A percentile compares a stretch with the other conserved stretches of the same genome.
phyloP scores from a whole-genome alignment of 495 filamentous ascomycete genomes.

The Aspergillus hancockii region DNA sequence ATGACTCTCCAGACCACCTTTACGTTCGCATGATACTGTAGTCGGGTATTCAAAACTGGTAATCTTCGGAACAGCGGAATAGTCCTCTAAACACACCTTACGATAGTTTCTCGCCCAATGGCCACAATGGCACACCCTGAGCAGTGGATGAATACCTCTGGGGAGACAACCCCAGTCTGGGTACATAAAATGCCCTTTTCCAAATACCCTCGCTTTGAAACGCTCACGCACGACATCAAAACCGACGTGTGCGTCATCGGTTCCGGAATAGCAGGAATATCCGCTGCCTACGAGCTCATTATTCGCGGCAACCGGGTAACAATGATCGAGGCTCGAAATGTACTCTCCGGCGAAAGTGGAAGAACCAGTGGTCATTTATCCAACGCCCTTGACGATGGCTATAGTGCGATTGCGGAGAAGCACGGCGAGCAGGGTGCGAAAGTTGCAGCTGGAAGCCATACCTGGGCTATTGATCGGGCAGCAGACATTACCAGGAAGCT shows the following conservation, averaged over 20 bases:
- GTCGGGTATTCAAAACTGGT: too few relatives aligned
- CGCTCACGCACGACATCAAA: slow-evolving; percentile 32
- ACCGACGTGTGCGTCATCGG: slow-evolving; percentile 56
- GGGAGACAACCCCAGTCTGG: slow-evolving; percentile 54
- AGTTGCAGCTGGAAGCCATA: slow-evolving; percentile 54
- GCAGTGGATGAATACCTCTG: slow-evolving; percentile 50
- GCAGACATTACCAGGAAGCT: slow-evolving; percentile 48
- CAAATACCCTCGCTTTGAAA: slow-evolving; percentile 44
- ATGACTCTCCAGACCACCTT: too few relatives aligned
- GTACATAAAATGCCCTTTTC: slow-evolving; percentile 49
- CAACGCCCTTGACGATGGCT: slow-evolving; percentile 55
- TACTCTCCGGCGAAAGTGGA: slow-evolving; percentile 54
- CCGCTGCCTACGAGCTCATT: slow-evolving; percentile 55
- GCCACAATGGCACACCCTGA: slow-evolving; percentile 13
- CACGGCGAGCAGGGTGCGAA: slow-evolving; percentile 50
- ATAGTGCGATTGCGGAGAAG: slow-evolving; percentile 49
- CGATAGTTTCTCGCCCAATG: neutral
- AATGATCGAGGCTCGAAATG: slow-evolving; percentile 56
- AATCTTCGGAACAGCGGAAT: too few relatives aligned
- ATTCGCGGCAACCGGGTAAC: slow-evolving; percentile 46
- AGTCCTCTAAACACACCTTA: neutral
- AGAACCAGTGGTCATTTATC: slow-evolving; percentile 56
- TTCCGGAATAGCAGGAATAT: slow-evolving; percentile 56
- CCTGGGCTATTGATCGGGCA: slow-evolving; percentile 52
- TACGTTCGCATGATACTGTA: too few relatives aligned